A percentile compares a stretch with the other conserved stretches of the same genome.
phyloP scores from a whole-genome alignment of 2,329 filamentous ascomycete genomes.

The Sphaceloma murrayae region DNA sequence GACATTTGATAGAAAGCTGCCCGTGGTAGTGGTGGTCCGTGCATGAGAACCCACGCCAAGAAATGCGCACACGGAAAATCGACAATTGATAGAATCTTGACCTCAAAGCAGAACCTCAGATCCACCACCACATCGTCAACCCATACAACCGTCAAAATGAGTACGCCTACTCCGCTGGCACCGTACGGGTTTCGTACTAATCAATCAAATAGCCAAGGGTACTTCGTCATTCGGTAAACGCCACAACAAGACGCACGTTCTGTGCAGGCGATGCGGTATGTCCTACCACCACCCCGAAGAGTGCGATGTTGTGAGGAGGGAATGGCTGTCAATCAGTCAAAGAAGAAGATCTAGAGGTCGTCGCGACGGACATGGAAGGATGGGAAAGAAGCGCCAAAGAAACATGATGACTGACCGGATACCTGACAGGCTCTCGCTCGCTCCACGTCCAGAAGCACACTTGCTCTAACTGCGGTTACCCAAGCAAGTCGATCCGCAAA shows the following conservation, averaged over 20 bases:
- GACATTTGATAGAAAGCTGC: no score
- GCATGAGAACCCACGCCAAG: no score
- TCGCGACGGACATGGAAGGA: no score
- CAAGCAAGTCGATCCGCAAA: conserved; percentile 92
- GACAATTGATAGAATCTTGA: conserved; percentile 6
- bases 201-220: conserved; percentile 51
- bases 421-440: conserved; percentile 69
- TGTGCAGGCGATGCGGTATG: conserved; percentile 97
- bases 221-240: conserved; percentile 65
- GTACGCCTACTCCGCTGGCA: not conserved
- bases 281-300: conserved; percentile 31
- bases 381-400: conserved; percentile 14
- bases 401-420: conserved; percentile 8
- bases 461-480: conserved; percentile 93
- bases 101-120: conserved; percentile 13
- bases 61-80: conserved; percentile 2
- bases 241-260: conserved; percentile 97
- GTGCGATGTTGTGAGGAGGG: no score
- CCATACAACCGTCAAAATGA: conserved; percentile 16
- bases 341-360: no score
- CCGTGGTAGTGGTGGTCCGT: no score
- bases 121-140: conserved; percentile 1
- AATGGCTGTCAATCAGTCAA: conserved; percentile 8
- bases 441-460: conserved; percentile 99
- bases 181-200: not conserved